phyloP scores from a whole-genome alignment of 768 basidiomycete species.

The Rhizopogon sp. region DNA sequence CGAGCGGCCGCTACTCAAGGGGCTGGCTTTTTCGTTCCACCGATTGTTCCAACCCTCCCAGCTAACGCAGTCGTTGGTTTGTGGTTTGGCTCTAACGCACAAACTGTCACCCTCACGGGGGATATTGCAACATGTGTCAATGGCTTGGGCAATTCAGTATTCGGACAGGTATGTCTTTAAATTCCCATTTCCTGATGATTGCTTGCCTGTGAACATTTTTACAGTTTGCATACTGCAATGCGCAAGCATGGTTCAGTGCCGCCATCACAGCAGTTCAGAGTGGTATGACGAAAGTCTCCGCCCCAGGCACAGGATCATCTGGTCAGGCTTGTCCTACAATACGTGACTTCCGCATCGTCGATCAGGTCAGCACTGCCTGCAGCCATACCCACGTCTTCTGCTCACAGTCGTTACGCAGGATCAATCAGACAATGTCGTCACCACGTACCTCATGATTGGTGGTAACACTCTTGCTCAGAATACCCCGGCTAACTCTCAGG shows the following conservation, averaged over 20 bases:
- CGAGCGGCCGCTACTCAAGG: background rate
- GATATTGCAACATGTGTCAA: slow-evolving; percentile 18
- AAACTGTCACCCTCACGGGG: slow-evolving; percentile 16
- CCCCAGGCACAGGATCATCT: slow-evolving; percentile 14
- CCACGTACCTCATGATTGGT: slow-evolving; percentile 20
- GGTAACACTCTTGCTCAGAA: slow-evolving; percentile 21
- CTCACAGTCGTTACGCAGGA: slow-evolving; percentile 10
- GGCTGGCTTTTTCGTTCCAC: slow-evolving; percentile 18
- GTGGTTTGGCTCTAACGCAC: slow-evolving; percentile 25
- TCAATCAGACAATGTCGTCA: slow-evolving; percentile 24
- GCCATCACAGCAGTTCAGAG: slow-evolving; percentile 13
- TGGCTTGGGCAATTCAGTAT: slow-evolving; percentile 15
- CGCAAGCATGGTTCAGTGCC: slow-evolving; percentile 18
- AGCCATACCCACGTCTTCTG: background rate
- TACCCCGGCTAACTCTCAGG: slow-evolving; percentile 18
- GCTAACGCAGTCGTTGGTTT: slow-evolving; percentile 18
- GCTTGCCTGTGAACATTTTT: background rate
- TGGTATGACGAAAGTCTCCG: slow-evolving; percentile 15
- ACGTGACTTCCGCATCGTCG: slow-evolving; percentile 22
- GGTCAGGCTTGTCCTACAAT: slow-evolving; percentile 22
- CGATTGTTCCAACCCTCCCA: slow-evolving; percentile 18
- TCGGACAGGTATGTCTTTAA: slow-evolving; percentile 15
- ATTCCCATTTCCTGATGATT: background rate
- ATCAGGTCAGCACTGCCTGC: slow-evolving; percentile 9
- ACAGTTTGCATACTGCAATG: slow-evolving; percentile 24